Evolutionary conservation across 2,329 filamentous ascomycete species (phyloP).

Genomic region (Neopestalotiopsis rosae): DNA sequence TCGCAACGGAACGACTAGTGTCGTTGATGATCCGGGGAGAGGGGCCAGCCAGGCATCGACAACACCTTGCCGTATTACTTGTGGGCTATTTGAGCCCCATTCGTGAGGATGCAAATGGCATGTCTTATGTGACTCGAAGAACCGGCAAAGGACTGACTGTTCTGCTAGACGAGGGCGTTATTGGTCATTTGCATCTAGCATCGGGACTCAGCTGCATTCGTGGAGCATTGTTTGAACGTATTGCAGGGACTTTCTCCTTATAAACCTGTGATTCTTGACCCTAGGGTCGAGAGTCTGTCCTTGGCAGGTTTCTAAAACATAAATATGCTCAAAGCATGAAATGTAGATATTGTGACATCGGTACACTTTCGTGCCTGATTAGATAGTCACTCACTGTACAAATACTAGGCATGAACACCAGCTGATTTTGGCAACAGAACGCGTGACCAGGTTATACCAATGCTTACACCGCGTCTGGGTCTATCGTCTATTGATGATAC

Average conservation of each 20-base stretch:
- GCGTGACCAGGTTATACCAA: neutral
- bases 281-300: neutral
- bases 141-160: neutral
- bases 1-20: neutral
- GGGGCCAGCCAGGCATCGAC: neutral
- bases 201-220: neutral
- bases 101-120: neutral
- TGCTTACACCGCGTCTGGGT: too few species aligned
- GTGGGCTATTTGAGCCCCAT: neutral
- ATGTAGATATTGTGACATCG: neutral
- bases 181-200: constrained; percentile 4
- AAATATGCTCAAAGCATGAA: neutral
- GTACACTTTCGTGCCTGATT: neutral
- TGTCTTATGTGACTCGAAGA: neutral
- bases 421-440: neutral
- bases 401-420: neutral
- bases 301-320: neutral
- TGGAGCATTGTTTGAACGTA: constrained; percentile 10
- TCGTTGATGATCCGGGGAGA: neutral
- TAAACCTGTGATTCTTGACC: neutral
- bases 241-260: neutral
- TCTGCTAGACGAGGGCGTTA: neutral
- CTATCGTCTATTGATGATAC: too few species aligned
- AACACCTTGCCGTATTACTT: neutral
- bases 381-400: constrained; percentile 2